Conservation (phyloP, 2,329 filamentous ascomycete species). For the Arthrobotrys iridis region DNA sequence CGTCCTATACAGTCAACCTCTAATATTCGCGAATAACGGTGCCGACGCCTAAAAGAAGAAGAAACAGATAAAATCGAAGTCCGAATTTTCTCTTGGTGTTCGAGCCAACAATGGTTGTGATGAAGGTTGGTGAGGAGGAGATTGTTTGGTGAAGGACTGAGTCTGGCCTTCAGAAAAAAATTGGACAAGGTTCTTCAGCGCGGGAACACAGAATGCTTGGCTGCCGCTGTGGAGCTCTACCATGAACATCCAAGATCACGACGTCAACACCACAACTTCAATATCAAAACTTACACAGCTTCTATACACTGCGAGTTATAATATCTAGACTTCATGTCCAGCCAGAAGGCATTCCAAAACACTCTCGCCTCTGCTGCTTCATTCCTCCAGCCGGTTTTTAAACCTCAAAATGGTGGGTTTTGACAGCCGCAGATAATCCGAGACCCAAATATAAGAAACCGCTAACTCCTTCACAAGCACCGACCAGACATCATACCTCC, state of each 20-base stretch:
- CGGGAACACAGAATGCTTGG: conserved; percentile 33
- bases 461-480: conserved; percentile 37
- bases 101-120: background rate
- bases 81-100: background rate
- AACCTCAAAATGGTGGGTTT: conserved; percentile 40
- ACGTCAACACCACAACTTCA: background rate
- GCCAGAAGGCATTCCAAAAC: conserved; percentile 38
- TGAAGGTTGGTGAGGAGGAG: background rate
- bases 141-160: background rate
- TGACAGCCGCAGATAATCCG: background rate
- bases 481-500: conserved; percentile 30
- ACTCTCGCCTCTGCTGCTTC: conserved; percentile 24
- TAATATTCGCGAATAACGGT: background rate
- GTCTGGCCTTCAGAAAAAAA: conserved; percentile 25
- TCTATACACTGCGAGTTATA: background rate
- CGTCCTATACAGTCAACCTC: no score
- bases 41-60: background rate
- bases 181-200: conserved; percentile 35
- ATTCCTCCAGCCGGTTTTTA: conserved; percentile 49
- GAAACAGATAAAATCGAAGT: background rate
- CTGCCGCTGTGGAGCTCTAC: conserved; percentile 17
- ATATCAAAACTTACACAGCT: background rate
- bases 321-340: conserved; percentile 42
- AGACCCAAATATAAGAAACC: background rate
- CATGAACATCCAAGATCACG: background rate